phyloP scores from a whole-genome alignment of 257 asterid genomes.

The Henckelia pumila region DNA sequence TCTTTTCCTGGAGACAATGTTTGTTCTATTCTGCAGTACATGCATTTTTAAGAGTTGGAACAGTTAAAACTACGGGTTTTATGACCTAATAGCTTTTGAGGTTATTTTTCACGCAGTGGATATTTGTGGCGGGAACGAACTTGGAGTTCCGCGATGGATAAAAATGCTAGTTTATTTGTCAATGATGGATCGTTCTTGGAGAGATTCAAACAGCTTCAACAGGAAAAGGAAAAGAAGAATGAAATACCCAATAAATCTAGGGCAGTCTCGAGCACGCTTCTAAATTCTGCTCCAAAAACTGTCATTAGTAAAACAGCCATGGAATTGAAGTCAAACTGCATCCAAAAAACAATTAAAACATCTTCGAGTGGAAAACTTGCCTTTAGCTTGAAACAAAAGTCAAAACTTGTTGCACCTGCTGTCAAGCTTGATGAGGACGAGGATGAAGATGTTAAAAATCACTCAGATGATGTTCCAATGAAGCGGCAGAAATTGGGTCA shows the following conservation, averaged over 20 bases:
- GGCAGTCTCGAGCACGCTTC: slow-evolving; percentile 40
- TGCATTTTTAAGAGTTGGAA: no score
- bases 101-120: slow-evolving; percentile 71
- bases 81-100: no score
- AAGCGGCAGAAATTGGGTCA: no score
- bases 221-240: slow-evolving; percentile 58
- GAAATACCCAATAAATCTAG: slow-evolving; percentile 37
- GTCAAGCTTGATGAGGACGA: slow-evolving; percentile 82
- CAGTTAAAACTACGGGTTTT: no score
- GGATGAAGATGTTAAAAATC: slow-evolving; percentile 64
- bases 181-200: slow-evolving; percentile 98
- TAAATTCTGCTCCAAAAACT: slow-evolving; percentile 64
- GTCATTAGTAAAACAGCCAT: slow-evolving; percentile 48
- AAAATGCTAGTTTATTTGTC: slow-evolving; percentile 66
- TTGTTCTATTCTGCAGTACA: no score
- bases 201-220: slow-evolving; percentile 89
- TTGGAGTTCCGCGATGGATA: slow-evolving; percentile 63
- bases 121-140: slow-evolving; percentile 42
- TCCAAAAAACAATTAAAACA: slow-evolving; percentile 39
- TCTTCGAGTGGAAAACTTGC: slow-evolving; percentile 80
- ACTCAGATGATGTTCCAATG: slow-evolving; percentile 48
- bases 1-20: no score
- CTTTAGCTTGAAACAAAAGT: slow-evolving; percentile 85
- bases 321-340: slow-evolving; percentile 44
- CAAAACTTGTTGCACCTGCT: slow-evolving; percentile 66